Evolutionary conservation across 108 stramenopile genomes (phyloP).

Genomic region (Poteriospumella lacustris): DNA sequence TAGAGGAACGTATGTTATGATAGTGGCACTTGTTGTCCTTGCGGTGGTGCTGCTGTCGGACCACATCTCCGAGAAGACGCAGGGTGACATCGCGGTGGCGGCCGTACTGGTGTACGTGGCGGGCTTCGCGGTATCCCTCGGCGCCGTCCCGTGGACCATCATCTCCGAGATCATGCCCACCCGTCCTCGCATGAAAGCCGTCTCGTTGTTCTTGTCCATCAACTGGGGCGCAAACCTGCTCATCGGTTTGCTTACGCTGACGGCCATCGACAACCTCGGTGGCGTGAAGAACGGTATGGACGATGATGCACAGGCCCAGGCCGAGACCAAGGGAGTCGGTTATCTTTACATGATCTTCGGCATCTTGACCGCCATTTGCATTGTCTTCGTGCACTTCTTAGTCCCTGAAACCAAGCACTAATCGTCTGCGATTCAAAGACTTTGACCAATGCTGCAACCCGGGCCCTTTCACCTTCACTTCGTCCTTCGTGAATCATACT

Average conservation of each 20-base stretch:
- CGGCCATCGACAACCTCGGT: slow-evolving; percentile 17
- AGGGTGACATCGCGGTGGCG: slow-evolving; percentile 34
- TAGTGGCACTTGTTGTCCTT: slow-evolving; percentile 22
- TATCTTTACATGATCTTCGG: slow-evolving; percentile 16
- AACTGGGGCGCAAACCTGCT: slow-evolving; percentile 41
- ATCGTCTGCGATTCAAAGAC: no score
- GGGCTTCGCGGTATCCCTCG: slow-evolving; percentile 46
- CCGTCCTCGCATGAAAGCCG: slow-evolving; percentile 38
- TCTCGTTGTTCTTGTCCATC: slow-evolving; percentile 37
- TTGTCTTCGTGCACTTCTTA: neutral
- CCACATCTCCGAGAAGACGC: neutral
- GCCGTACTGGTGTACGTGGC: slow-evolving; percentile 42
- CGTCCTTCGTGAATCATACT: no score
- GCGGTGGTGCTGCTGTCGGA: slow-evolving; percentile 30
- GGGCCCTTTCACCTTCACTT: no score
- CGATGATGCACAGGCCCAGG: neutral
- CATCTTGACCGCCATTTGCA: neutral
- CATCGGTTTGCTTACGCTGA: neutral
- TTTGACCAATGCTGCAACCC: no score
- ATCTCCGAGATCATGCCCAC: slow-evolving; percentile 52
- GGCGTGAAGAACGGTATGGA: slow-evolving; percentile 7
- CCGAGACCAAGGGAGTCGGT: slow-evolving; percentile 3
- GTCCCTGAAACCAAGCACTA: slow-evolving; percentile 16
- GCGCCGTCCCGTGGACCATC: slow-evolving; percentile 40
- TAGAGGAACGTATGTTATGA: slow-evolving; percentile 37